A percentile compares a stretch with the other conserved stretches of the same genome.
phyloP scores from a whole-genome alignment of 805 yeast species.

The Lipomyces kockii region DNA sequence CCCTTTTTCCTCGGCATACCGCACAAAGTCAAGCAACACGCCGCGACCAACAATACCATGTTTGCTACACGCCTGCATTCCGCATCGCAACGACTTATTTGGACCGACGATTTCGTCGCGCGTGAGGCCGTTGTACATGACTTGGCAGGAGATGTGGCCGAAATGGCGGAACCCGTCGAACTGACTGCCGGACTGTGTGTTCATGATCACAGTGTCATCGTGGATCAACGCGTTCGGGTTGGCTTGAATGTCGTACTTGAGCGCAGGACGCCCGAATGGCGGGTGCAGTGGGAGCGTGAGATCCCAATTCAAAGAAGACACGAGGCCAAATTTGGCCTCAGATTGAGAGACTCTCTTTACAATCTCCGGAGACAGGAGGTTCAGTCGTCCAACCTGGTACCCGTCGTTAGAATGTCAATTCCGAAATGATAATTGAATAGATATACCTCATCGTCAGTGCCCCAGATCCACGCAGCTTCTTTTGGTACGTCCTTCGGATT shows the following conservation, averaged over 20 bases:
- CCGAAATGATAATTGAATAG: background rate
- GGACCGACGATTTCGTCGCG: conserved; percentile 37
- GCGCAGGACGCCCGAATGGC: conserved; percentile 39
- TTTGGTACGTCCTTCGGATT: conserved; percentile 33
- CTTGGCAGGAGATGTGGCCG: conserved; percentile 38
- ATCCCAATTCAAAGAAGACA: conserved; percentile 39
- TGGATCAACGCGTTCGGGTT: conserved; percentile 29
- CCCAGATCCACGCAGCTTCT: conserved; percentile 42
- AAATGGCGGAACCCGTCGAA: conserved; percentile 45
- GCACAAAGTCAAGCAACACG: conserved; percentile 44
- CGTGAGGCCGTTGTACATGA: conserved; percentile 39
- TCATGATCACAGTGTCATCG: conserved; percentile 42
- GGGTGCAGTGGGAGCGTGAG: conserved; percentile 38
- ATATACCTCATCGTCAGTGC: conserved; percentile 37
- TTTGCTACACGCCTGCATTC: conserved; percentile 36
- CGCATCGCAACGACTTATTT: conserved; percentile 29
- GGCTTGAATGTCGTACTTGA: conserved; percentile 19
- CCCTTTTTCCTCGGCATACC: conserved; percentile 42
- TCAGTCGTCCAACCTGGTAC: conserved; percentile 37
- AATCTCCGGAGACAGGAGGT: conserved; percentile 37
- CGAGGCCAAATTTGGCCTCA: conserved; percentile 32
- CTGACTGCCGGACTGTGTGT: conserved; percentile 43
- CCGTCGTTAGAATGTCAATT: background rate
- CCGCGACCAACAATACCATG: conserved; percentile 47
- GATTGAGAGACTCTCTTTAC: conserved; percentile 27